Percentiles rank a stretch among this genome's conserved stretches.
Conservation (phyloP, 2,329 filamentous ascomycete genomes). For the Calonectria montana region DNA sequence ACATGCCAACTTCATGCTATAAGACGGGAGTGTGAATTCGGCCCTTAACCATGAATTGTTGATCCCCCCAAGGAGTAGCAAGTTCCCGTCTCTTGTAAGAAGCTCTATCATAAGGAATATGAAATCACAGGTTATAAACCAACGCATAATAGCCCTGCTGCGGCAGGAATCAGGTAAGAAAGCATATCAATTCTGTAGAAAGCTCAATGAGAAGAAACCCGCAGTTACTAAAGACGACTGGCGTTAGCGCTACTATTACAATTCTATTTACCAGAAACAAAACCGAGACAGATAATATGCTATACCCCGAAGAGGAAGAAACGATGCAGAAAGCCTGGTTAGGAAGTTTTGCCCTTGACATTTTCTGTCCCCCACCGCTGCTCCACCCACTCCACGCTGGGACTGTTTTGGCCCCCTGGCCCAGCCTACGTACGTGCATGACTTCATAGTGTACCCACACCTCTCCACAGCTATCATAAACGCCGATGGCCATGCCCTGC, state of each 20-base stretch:
- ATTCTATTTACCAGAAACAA: constrained; percentile 69
- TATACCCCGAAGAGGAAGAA: constrained; percentile 67
- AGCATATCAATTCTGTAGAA: constrained; percentile 43
- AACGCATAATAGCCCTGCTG: too few relatives aligned
- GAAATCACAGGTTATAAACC: too few relatives aligned
- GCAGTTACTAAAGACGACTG: constrained; percentile 68
- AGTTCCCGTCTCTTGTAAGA: too few relatives aligned
- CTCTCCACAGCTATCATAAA: neutral
- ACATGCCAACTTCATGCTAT: neutral
- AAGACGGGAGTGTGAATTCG: neutral
- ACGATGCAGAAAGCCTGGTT: constrained; percentile 63
- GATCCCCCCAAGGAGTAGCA: too few relatives aligned
- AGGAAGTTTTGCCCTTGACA: constrained; percentile 47
- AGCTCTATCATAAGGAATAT: too few relatives aligned
- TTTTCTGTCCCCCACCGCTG: neutral
- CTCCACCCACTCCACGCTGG: neutral
- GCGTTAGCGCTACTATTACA: constrained; percentile 66
- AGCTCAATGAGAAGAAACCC: constrained; percentile 61
- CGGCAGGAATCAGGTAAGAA: too few relatives aligned
- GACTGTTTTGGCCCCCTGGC: neutral
- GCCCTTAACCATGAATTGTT: too few relatives aligned
- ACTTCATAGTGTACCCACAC: neutral
- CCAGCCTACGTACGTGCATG: neutral
- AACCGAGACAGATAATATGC: constrained; percentile 64
- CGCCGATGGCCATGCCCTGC: neutral